These are phyloP conservation scores for Arthrobotrys sphaeroides DNA, from an alignment of 2,329 filamentous ascomycete species.

Conservation along the genomic window DNA sequence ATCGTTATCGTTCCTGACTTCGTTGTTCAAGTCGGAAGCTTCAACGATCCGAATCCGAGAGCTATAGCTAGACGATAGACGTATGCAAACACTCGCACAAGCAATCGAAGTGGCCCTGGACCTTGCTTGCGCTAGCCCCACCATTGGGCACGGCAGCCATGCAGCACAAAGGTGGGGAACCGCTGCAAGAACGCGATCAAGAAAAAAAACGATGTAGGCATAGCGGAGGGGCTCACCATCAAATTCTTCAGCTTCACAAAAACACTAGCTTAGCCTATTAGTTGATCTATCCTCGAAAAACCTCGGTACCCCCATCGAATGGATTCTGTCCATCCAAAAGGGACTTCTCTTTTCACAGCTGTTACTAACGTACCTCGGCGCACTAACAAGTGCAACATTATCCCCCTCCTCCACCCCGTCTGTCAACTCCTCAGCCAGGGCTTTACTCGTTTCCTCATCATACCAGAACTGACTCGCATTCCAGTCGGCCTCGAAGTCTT, in stretches of 20 bases:
- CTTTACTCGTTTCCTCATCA: slow-evolving; percentile 74
- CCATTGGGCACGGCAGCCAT: slow-evolving; percentile 34
- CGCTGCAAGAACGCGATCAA: neutral
- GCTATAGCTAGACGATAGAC: slow-evolving; percentile 10
- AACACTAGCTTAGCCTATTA: slow-evolving; percentile 68
- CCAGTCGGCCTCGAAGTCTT: slow-evolving; percentile 81
- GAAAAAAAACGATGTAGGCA: neutral
- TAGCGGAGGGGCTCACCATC: slow-evolving; percentile 63
- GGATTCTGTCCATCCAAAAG: neutral
- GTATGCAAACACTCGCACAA: slow-evolving; percentile 1
- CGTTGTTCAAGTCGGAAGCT: slow-evolving; percentile 24
- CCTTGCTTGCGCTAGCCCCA: slow-evolving; percentile 16
- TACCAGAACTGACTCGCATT: slow-evolving; percentile 88
- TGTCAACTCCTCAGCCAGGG: slow-evolving; percentile 73
- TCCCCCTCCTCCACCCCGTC: slow-evolving; percentile 68
- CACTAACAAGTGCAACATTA: slow-evolving; percentile 63
- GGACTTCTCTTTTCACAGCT: no score
- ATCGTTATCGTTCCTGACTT: neutral
- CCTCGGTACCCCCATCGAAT: slow-evolving; percentile 8
- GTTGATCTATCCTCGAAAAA: slow-evolving; percentile 10
- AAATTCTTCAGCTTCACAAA: slow-evolving; percentile 80
- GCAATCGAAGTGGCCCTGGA: neutral
- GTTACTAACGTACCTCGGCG: slow-evolving; percentile 47
- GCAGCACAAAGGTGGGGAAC: slow-evolving; percentile 18
- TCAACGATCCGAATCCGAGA: slow-evolving; percentile 45